Conservation (phyloP, 768 basidiomycete genomes). For the Serendipita sp. region DNA sequence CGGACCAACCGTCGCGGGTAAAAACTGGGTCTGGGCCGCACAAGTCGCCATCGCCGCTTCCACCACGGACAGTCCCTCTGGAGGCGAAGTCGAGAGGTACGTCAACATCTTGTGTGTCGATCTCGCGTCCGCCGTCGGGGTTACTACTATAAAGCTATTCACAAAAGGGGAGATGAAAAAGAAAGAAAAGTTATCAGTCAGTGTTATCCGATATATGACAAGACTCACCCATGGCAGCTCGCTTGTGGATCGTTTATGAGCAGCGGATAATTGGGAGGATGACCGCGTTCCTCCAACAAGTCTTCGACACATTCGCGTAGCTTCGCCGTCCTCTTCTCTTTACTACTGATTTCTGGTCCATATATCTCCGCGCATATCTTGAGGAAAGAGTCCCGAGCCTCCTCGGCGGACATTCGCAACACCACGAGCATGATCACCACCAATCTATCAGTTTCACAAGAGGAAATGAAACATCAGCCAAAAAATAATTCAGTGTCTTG, state of each 20-base stretch:
- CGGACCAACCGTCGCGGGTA: not conserved
- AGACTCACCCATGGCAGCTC: no score
- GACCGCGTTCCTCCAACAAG: not conserved
- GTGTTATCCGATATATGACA: not conserved
- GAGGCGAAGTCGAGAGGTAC: not conserved
- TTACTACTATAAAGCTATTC: not conserved
- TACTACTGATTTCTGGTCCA: not conserved
- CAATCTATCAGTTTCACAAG: not conserved
- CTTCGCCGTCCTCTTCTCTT: not conserved
- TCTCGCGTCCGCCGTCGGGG: no score
- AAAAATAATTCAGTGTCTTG: no score
- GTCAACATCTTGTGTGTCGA: not conserved
- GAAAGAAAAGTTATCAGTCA: not conserved
- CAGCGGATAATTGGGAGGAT: not conserved
- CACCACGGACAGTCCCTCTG: not conserved
- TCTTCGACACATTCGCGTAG: not conserved
- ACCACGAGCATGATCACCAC: not conserved
- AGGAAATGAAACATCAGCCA: not conserved
- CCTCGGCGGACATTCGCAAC: not conserved
- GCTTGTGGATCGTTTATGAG: no score
- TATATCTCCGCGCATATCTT: not conserved
- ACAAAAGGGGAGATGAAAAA: not conserved
- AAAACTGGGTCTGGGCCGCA: not conserved
- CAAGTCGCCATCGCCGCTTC: not conserved
- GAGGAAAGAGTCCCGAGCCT: not conserved